phyloP scores from a whole-genome alignment of 2,329 filamentous ascomycete species.

The Neurospora sp. region DNA sequence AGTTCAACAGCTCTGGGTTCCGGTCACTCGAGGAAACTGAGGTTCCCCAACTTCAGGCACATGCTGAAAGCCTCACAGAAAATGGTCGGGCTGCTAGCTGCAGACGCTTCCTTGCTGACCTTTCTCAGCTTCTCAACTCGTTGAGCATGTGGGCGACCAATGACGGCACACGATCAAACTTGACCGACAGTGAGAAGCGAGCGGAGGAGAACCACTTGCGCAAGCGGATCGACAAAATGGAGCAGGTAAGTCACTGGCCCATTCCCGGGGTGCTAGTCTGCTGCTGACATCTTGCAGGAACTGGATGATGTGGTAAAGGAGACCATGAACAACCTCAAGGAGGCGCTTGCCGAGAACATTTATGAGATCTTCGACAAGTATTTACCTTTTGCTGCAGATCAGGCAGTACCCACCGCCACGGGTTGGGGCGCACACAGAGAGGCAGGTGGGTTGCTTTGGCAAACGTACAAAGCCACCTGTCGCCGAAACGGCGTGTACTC shows the following conservation, averaged over 20 bases:
- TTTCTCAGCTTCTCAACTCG: conserved; percentile 17
- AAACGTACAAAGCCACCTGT: conserved; percentile 20
- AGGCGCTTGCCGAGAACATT: conserved; percentile 14
- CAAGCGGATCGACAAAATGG: conserved; percentile 9
- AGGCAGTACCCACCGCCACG: conserved; percentile 12
- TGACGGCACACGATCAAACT: conserved; percentile 10
- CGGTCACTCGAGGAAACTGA: conserved; percentile 42
- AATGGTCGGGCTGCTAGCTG: conserved; percentile 11
- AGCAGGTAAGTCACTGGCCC: conserved; percentile 9
- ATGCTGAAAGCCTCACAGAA: conserved; percentile 46
- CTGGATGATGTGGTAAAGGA: conserved; percentile 10
- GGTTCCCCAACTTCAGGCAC: conserved; percentile 46
- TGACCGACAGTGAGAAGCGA: conserved; percentile 12
- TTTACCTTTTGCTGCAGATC: conserved; percentile 11
- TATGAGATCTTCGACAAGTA: conserved; percentile 15
- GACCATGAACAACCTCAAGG: conserved; percentile 10
- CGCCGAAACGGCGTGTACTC: conserved; percentile 13
- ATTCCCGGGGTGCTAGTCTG: neutral
- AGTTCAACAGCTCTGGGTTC: conserved; percentile 39
- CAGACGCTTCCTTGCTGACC: conserved; percentile 16
- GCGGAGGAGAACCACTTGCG: conserved; percentile 9
- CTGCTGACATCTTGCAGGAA: conserved; percentile 7
- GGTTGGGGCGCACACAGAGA: conserved; percentile 14
- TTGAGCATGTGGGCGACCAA: conserved; percentile 19
- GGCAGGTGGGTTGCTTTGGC: conserved; percentile 16